Evolutionary conservation across 441 rosid genomes (phyloP), one percentile per base, ranked within the genome.

Genomic region (Adansonia madagascariensis): DNA sequence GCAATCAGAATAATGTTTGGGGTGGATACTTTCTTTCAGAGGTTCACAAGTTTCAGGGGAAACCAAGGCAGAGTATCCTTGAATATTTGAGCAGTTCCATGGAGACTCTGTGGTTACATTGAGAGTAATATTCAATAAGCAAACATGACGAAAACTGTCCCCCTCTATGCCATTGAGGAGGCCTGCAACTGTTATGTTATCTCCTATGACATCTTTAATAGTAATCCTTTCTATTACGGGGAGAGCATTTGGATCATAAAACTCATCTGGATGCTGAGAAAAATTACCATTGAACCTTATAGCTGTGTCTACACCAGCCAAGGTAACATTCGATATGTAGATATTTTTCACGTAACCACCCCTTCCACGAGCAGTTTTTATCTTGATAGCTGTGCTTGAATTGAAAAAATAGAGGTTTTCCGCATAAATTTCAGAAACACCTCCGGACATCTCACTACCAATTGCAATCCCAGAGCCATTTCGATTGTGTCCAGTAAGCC

Each of bases 381-480:
- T 86, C 81, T 92, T 85, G 31, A 95, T 88, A 57, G 89, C 99
- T 0, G 88, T 86, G 17, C 66, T 86, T 9, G 99, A 86, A 79
- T 90, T 79, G 85, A 84, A 91, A 57, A 95, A 79, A 44, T 65
- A 77, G 41, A 95, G 78, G 79, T 92, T 84, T 83, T 89, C 85
- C 46, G 91, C 97, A 27, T 85, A 86, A 74, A 95, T 88, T 70
- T 91, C 93, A 0, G 97, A 93, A 53, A 95, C 93, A 35, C 98
- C 99, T 47, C 99, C 99, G 18, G 99, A 95, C 99, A 93, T 95
- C 84, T 95, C 98, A 24, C 99, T 95, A 68, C 99, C 99, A 1
- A 95, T 91, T 1, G 97, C 91, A 9, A 95, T 85, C 55, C 99
- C 99, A 35, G 99, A 85, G 83, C 92, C 88, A 8, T 82, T 72